Evolutionary conservation across 1,139 yeast genomes (phyloP).

Genomic region (Kodamaea ohmeri): DNA sequence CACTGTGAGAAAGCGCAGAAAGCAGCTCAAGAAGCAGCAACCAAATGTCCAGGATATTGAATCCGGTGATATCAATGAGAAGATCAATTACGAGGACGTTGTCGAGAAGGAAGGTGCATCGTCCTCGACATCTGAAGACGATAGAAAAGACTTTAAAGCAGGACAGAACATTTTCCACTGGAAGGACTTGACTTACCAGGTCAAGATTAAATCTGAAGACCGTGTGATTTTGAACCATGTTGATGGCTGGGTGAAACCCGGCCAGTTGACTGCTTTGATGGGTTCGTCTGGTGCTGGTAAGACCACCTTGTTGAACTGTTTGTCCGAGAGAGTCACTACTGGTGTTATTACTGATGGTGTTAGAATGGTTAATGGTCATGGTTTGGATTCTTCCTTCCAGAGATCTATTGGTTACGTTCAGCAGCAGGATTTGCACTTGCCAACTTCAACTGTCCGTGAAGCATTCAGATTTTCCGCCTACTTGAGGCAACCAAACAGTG

Average conservation of each 20-base stretch:
- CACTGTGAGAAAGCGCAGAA: slow-evolving; percentile 26
- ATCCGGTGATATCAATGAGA: slow-evolving; percentile 16
- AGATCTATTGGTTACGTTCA: slow-evolving; percentile 82
- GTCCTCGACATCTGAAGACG: slow-evolving; percentile 1
- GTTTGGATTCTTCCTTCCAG: slow-evolving; percentile 71
- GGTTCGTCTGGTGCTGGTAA: slow-evolving; percentile 92
- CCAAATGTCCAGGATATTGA: slow-evolving; percentile 17
- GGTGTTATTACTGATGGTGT: slow-evolving; percentile 72
- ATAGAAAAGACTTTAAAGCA: background rate
- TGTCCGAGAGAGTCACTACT: slow-evolving; percentile 74
- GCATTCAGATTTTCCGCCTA: slow-evolving; percentile 71
- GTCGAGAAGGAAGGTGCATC: slow-evolving; percentile 16
- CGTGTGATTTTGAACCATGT: slow-evolving; percentile 64
- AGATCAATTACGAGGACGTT: slow-evolving; percentile 18
- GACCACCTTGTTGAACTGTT: slow-evolving; percentile 68
- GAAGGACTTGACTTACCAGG: slow-evolving; percentile 74
- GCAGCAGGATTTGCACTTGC: slow-evolving; percentile 75
- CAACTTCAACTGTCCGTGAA: slow-evolving; percentile 77
- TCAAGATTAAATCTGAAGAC: slow-evolving; percentile 61
- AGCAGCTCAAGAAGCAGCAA: slow-evolving; percentile 24
- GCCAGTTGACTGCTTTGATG: slow-evolving; percentile 43
- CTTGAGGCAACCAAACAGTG: slow-evolving; percentile 62
- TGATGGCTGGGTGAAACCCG: slow-evolving; percentile 59
- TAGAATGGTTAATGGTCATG: slow-evolving; percentile 69
- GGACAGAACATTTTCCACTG: slow-evolving; percentile 58